Evolutionary conservation across 805 yeast genomes (phyloP), one percentile per base, ranked within the genome.

Genomic region (Komagataella mondaviorum): DNA sequence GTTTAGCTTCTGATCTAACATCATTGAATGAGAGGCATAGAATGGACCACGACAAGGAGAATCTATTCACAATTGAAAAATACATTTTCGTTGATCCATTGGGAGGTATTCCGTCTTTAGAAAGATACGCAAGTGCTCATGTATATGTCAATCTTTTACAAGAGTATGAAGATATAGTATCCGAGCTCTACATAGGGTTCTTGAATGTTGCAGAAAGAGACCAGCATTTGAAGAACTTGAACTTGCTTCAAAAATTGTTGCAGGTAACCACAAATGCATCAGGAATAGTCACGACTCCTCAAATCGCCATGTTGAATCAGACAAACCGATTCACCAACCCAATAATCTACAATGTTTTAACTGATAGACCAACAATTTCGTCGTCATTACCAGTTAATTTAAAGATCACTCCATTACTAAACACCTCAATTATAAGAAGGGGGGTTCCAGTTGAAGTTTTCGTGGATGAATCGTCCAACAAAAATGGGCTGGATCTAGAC

Each of bases 41-140:
- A 17, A 3, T 23, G 12, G 30, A 16, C 12, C 24, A 48, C 6
- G 53, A 49, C 18, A 36, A 48, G 54, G 61, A 47, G 3, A 67
- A 68, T 49, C 55, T 72, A 23, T 62, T 72, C n/a, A 71, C 82
- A 0, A 76, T 93, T 46, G 99, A 93, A 55, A 93, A 93, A 57
- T 67, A 91, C 24, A 77, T 91, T 6, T 80, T 83, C 55, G 70
- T 93, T 30, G 97, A 89, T 59, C 78, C 81, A 1, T 63, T 76
- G 17, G 99, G 99, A 1, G 99, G 99, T 0, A 83, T 88, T 6
- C 98, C 98, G 0, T 85, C 95, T 0, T 70, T 81, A 22, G 96
- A 88, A 61, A 73, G 98, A 53, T 77, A 80, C 53, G 80, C 81
- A 52, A 80, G 89, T 3, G 77, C 95, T 16, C 99, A 93, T 64